Conservation (phyloP, 805 yeast species). For the Wickerhamiella australiensis region DNA sequence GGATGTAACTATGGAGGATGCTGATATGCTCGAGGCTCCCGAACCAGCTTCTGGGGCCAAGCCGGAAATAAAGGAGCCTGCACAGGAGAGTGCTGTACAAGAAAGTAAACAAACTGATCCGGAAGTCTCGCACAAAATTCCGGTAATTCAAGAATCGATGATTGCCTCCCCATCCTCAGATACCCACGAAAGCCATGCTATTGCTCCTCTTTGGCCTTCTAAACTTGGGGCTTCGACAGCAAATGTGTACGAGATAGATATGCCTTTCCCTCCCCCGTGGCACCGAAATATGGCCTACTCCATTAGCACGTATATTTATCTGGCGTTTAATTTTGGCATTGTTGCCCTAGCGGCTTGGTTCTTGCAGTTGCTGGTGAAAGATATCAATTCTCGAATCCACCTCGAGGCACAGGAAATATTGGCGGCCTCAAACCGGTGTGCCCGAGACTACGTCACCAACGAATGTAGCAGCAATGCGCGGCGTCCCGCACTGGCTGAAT, state of each 20-base stretch:
- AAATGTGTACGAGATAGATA: constrained; percentile 10
- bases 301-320: constrained; percentile 51
- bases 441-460: constrained; percentile 53
- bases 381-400: constrained; percentile 55
- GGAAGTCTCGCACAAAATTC: neutral
- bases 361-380: constrained; percentile 42
- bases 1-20: neutral
- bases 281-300: constrained; percentile 37
- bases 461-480: constrained; percentile 47
- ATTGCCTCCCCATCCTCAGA: neutral
- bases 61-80: neutral
- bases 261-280: constrained; percentile 27
- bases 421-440: constrained; percentile 53
- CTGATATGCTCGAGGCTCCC: neutral
- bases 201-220: constrained; percentile 15
- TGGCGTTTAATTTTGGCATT: constrained; percentile 43
- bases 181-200: neutral
- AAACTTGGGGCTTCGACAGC: constrained; percentile 21
- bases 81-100: neutral
- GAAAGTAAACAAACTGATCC: neutral
- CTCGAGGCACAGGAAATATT: constrained; percentile 42
- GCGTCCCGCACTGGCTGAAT: constrained; percentile 60
- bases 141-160: neutral
- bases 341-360: constrained; percentile 38
- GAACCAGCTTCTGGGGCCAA: neutral